Evolutionary conservation across 2,329 filamentous ascomycete species (phyloP), one percentile per base, ranked within the genome.

Genomic region (Colletotrichum viniferum): DNA sequence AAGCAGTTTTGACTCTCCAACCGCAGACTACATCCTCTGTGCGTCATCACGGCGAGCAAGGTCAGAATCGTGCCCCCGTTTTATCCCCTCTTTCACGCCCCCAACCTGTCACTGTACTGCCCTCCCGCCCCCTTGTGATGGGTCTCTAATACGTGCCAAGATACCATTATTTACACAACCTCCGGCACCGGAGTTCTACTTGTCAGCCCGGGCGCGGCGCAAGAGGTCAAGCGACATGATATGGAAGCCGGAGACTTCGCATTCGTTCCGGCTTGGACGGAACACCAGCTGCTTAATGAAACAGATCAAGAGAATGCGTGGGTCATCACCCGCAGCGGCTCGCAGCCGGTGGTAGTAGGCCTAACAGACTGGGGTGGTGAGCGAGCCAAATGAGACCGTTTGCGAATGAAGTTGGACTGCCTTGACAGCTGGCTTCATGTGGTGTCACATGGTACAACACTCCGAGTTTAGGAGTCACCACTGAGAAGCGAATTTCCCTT

Each of bases 241-340:
- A 86, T 95, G 8, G 82, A 83, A 2, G 87, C 90, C 0, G 93
- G 94, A 0, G 93, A 95, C 81, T 95, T 94, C 82, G 92, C 92
- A 4, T 87, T 94, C 70, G 89, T 95, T 14, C 93, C 93, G 1
- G 90, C 92, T 0, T 94, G 89, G 87, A 90, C 91, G 1, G 93
- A 95, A 81, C 92, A 95, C 83, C 92, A 94, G 81, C 89, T 93
- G 69, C 85, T 92, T 24, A 95, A 95, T 79, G 90, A 94, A 48
- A 88, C 89, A 2, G 90, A 92, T 58, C 82, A 80, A 65, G 91
- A 93, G 62, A 84, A 93, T 3, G 88, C 91, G 48, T 94, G 92
- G 91, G 88, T 94, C 13, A 88, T 95, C 60, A 90, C 92, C 7
- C 88, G 92, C 26, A 91, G 89, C 77, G 93, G 92, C 1, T 81